Percentiles rank a stretch among this genome's conserved stretches.
These are phyloP conservation scores for Cynara cardunculus DNA, from an alignment of 129 eudicot species.

Conservation along the genomic window DNA sequence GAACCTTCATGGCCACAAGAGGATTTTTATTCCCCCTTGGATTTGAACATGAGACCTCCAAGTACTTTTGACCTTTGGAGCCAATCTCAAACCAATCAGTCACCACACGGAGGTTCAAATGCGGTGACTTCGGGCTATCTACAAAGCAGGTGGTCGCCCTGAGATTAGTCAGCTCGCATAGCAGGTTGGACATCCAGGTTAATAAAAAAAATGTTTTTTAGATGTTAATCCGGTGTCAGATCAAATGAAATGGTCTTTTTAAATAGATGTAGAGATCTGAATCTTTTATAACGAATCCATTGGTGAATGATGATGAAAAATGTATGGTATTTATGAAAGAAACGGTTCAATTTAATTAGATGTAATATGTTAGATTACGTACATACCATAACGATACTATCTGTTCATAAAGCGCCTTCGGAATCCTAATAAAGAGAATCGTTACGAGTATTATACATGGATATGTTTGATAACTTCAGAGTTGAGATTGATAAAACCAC, in stretches of 20 bases:
- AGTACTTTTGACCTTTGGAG: too few relatives aligned
- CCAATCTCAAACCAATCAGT: too few relatives aligned
- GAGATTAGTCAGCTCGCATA: too few relatives aligned
- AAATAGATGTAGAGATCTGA: background rate
- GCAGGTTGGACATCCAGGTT: too few relatives aligned
- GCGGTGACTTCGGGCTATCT: too few relatives aligned
- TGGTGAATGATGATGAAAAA: background rate
- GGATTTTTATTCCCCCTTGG: too few relatives aligned
- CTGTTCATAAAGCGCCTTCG: background rate
- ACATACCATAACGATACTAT: background rate
- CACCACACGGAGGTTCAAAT: too few relatives aligned
- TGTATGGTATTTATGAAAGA: background rate
- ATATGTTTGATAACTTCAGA: background rate
- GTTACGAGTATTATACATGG: background rate
- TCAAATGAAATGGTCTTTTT: background rate
- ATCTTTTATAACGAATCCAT: background rate
- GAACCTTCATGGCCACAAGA: too few relatives aligned
- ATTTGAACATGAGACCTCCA: too few relatives aligned
- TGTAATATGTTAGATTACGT: background rate
- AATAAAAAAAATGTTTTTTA: too few relatives aligned
- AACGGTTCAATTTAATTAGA: background rate
- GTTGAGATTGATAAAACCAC: background rate
- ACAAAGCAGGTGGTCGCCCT: too few relatives aligned
- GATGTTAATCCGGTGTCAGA: background rate
- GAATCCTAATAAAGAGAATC: background rate